Percentiles rank a stretch among this genome's conserved stretches.
phyloP scores from a whole-genome alignment of 495 filamentous ascomycete genomes.

The Talaromyces wortmannii region DNA sequence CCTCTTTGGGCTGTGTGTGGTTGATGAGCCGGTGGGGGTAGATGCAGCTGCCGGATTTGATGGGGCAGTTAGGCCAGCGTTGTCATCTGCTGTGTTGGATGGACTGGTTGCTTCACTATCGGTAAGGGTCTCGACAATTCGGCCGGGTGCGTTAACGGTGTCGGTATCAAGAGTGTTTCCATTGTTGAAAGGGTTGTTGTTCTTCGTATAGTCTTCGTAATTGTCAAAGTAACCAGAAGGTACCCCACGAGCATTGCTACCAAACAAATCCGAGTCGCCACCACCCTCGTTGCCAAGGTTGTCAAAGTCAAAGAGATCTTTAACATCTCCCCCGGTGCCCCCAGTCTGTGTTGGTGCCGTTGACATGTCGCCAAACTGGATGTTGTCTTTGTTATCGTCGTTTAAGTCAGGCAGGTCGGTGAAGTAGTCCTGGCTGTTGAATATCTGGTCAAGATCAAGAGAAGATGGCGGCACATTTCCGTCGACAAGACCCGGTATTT shows the following conservation, averaged over 20 bases:
- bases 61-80: conserved; percentile 6
- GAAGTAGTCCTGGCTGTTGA: conserved; percentile 58
- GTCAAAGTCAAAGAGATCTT: conserved; percentile 37
- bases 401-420: conserved; percentile 31
- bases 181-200: conserved; percentile 8
- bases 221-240: conserved; percentile 1
- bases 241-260: background rate
- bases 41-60: conserved; percentile 6
- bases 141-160: conserved; percentile 7
- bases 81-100: conserved; percentile 25
- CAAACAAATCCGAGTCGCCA: conserved; percentile 31
- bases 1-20: conserved; percentile 27
- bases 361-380: conserved; percentile 17
- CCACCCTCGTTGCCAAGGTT: conserved; percentile 17
- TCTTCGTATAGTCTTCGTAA: conserved; percentile 13
- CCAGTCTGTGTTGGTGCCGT: conserved; percentile 6
- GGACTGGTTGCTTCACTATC: conserved; percentile 44
- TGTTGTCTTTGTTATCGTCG: conserved; percentile 16
- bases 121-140: conserved; percentile 37
- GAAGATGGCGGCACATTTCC: conserved; percentile 28
- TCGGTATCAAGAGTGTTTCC: background rate
- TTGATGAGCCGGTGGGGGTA: background rate
- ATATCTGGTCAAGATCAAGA: conserved; percentile 63
- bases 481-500: conserved; percentile 65
- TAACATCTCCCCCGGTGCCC: conserved; percentile 16